Evolutionary conservation across 352 stramenopile genomes (phyloP), one percentile per base, ranked within the genome.

Genomic region (Phytopythium ostracodes): DNA sequence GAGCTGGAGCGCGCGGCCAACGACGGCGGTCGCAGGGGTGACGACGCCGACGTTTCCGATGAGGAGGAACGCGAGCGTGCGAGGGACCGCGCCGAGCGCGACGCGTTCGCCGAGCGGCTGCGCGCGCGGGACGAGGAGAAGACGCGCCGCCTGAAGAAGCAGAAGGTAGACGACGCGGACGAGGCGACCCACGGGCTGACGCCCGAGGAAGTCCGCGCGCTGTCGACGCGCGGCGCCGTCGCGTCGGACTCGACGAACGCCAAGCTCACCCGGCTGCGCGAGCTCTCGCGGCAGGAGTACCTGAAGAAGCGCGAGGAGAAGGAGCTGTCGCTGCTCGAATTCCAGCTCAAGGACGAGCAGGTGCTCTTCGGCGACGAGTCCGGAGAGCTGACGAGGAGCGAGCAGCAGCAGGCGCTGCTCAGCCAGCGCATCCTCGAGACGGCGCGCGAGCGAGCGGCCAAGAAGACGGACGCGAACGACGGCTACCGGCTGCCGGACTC

Each of bases 271-370:
- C 70, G 85, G 43, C 68, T 99, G 44, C 76, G 97, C 3, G 84
- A 98, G 53, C 70, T 99, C 33, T 98, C 89, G 50, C 80, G 98
- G 40, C 92, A 98, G 55, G 89, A 96, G 46, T 99, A 99, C 66
- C 73, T 99, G 24, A 96, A 98, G 65, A 98, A 99, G 80, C 88
- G 97, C 51, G 96, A 98, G 65, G 95, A 99, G 70, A 97, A 98
- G 65, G 94, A 99, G 75, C 75, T 99, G 53, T 84, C 92, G 63
- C 76, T 99, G 52, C 76, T 99, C 54, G 81, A 98, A 59, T 75
- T 74, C 53, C 74, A 89, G 64, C 60, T 94, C 25, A 85, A 88
- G 55, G 87, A 95, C 66, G 84, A 94, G 60, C 71, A 83, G 38
- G 66, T 90, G 35, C 67, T 93, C 14, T 98, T 98, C 77, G 77